A percentile compares a stretch with the other conserved stretches of the same genome.
These are phyloP conservation scores for Lenzites betulinus DNA, from an alignment of 768 basidiomycete genomes.

Conservation along the genomic window DNA sequence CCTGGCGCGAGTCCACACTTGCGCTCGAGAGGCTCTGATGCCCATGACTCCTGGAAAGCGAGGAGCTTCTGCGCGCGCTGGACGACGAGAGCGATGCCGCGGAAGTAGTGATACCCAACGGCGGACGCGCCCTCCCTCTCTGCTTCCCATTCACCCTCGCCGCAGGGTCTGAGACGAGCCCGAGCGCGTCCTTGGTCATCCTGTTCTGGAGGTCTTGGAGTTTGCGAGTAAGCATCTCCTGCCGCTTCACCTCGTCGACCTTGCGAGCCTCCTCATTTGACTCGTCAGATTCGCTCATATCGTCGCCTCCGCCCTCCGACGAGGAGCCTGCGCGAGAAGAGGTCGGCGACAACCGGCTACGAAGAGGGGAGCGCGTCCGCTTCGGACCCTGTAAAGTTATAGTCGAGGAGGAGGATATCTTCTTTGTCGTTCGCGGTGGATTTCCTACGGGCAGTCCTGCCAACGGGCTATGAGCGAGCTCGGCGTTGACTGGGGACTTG, in stretches of 20 bases:
- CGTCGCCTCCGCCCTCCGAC: not conserved
- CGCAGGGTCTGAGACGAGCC: slow-evolving; percentile 52
- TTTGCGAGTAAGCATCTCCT: slow-evolving; percentile 66
- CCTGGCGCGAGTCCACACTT: slow-evolving; percentile 68
- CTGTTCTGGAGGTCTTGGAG: slow-evolving; percentile 66
- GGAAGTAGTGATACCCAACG: slow-evolving; percentile 12
- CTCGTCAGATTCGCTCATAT: slow-evolving; percentile 46
- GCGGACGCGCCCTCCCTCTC: slow-evolving; percentile 20
- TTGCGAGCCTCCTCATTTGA: slow-evolving; percentile 53
- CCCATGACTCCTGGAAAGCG: slow-evolving; percentile 47
- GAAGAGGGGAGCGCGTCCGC: slow-evolving; percentile 38
- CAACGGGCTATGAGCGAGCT: slow-evolving; percentile 7
- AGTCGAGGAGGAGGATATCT: slow-evolving; percentile 67
- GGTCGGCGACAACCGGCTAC: slow-evolving; percentile 47
- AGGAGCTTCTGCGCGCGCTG: slow-evolving; percentile 39
- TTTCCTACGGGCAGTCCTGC: not conserved
- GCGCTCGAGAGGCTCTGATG: slow-evolving; percentile 77
- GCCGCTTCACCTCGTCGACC: slow-evolving; percentile 75
- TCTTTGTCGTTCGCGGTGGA: slow-evolving; percentile 38
- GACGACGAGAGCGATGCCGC: slow-evolving; percentile 18
- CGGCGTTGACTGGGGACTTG: slow-evolving; percentile 1
- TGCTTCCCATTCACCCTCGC: slow-evolving; percentile 12
- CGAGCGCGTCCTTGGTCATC: slow-evolving; percentile 74
- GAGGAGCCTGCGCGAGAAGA: slow-evolving; percentile 35
- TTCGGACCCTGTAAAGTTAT: slow-evolving; percentile 63